These are phyloP conservation scores for Glebionis coronaria DNA, from an alignment of 129 eudicot genomes.

Conservation along the genomic window DNA sequence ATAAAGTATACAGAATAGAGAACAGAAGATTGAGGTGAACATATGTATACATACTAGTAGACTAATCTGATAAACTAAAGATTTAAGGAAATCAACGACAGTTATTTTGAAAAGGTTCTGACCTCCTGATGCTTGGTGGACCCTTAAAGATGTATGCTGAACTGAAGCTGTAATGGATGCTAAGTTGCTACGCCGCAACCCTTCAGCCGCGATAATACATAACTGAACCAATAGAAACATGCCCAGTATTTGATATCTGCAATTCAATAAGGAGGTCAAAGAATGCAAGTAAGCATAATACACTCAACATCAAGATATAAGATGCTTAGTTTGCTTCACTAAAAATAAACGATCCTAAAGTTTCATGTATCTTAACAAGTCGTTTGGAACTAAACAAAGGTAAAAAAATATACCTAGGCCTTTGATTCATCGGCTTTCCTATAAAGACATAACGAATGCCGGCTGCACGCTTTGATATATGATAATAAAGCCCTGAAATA, in stretches of 20 bases:
- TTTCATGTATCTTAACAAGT: background rate
- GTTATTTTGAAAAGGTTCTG: conserved; percentile 13
- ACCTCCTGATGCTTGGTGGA: conserved; percentile 75
- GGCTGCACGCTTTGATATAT: conserved; percentile 94
- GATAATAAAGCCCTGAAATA: conserved; percentile 81
- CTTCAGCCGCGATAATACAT: conserved; percentile 94
- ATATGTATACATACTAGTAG: conserved; percentile 7
- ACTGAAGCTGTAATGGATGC: conserved; percentile 71
- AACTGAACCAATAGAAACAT: conserved; percentile 86
- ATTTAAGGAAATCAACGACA: background rate
- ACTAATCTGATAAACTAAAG: background rate
- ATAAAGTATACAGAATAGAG: background rate
- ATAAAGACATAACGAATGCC: conserved; percentile 95
- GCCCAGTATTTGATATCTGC: conserved; percentile 98
- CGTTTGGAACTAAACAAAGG: background rate
- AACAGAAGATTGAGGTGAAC: background rate
- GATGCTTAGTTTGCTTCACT: too few species aligned
- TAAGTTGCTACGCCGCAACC: conserved; percentile 79
- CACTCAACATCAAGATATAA: background rate
- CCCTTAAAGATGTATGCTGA: conserved; percentile 67
- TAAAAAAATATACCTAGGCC: conserved; percentile 72
- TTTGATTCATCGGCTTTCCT: conserved; percentile 83
- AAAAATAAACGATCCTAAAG: background rate
- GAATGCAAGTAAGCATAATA: background rate
- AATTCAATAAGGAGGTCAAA: conserved; percentile 4